A percentile compares a stretch with the other conserved stretches of the same genome.
Evolutionary conservation across 2,329 filamentous ascomycete genomes (phyloP).

Genomic region (Colletotrichum endophyticum): DNA sequence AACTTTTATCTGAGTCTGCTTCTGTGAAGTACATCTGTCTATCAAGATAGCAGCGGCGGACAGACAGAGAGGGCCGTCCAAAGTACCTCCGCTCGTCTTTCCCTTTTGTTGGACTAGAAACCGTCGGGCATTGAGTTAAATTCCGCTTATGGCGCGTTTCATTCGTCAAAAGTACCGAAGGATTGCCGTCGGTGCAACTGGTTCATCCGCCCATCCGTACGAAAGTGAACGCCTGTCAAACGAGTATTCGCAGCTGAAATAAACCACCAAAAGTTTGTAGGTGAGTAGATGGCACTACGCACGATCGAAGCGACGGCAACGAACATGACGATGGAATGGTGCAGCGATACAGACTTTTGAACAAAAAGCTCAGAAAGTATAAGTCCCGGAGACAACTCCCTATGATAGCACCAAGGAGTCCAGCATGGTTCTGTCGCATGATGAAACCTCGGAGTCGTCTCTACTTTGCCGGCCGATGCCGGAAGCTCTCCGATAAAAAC

Average conservation of each 20-base stretch:
- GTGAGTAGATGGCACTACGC: background rate
- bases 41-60: background rate
- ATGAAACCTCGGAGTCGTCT: background rate
- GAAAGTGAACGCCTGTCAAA: background rate
- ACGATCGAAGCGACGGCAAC: background rate
- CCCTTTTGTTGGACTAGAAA: background rate
- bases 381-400: background rate
- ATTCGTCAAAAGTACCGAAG: background rate
- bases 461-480: background rate
- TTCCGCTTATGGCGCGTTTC: background rate
- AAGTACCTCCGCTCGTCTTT: background rate
- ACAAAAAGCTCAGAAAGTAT: background rate
- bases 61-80: background rate
- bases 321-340: background rate
- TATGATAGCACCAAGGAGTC: background rate
- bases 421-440: background rate
- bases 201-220: background rate
- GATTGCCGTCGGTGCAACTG: background rate
- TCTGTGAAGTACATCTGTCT: background rate
- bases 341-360: background rate
- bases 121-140: background rate
- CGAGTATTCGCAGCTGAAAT: background rate
- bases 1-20: background rate
- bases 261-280: background rate
- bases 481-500: background rate